These are phyloP conservation scores for Elsinoe fawcettii DNA, from an alignment of 2,329 filamentous ascomycete genomes.

Conservation along the genomic window DNA sequence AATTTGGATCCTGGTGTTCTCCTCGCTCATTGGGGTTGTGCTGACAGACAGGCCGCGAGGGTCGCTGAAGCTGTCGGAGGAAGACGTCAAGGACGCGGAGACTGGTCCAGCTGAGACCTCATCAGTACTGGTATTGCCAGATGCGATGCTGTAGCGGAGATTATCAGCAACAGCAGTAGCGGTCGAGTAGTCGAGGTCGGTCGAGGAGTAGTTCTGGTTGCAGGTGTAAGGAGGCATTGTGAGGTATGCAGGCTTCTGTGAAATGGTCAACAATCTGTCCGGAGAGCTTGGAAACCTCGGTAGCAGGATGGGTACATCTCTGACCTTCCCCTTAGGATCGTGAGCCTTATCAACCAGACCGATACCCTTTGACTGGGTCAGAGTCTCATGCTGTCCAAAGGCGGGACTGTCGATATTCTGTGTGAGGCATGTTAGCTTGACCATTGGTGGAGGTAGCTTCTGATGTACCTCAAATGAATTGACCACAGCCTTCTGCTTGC, in stretches of 20 bases:
- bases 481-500: not conserved
- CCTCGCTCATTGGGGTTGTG: not conserved
- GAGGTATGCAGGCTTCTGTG: not conserved
- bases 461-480: not conserved
- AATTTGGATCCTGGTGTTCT: not conserved
- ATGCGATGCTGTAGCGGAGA: not conserved
- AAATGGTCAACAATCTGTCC: not conserved
- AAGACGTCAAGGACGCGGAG: not conserved
- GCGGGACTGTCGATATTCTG: constrained; percentile 1
- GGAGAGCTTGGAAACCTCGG: not conserved
- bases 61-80: not conserved
- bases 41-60: not conserved
- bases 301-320: not conserved
- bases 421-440: not conserved
- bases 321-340: not conserved
- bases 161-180: not conserved
- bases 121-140: not conserved
- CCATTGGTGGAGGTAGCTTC: not conserved
- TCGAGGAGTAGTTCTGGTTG: not conserved
- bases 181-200: not conserved
- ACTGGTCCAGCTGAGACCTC: not conserved
- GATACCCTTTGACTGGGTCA: not conserved
- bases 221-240: not conserved
- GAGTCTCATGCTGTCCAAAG: constrained; percentile 1
- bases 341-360: not conserved